phyloP scores from a whole-genome alignment of 2,329 filamentous ascomycete species.

The Endoconidiophora polonica region DNA sequence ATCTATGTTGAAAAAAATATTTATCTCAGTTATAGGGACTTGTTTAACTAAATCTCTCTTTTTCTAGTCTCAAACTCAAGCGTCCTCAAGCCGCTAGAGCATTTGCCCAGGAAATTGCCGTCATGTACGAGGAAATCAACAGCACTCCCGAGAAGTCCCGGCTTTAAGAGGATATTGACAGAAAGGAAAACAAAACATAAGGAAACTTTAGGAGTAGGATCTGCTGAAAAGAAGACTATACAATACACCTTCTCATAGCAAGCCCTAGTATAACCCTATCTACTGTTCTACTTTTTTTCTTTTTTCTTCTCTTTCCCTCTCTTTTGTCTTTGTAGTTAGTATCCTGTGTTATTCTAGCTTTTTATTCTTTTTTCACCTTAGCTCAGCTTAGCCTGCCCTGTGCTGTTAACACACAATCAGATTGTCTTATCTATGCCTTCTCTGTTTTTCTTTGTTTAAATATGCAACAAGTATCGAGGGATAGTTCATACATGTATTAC shows the following conservation, averaged over 20 bases:
- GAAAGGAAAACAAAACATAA: background rate
- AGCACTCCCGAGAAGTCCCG: conserved; percentile 4
- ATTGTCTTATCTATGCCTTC: no score
- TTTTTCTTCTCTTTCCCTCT: background rate
- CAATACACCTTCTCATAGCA: background rate
- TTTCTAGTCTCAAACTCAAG: conserved; percentile 39
- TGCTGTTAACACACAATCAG: no score
- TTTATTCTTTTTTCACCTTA: background rate
- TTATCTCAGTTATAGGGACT: background rate
- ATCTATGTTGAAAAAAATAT: background rate
- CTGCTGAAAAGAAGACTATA: background rate
- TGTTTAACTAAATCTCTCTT: background rate
- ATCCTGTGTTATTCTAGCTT: no score
- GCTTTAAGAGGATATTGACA: background rate
- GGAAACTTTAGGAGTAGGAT: background rate
- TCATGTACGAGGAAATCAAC: conserved; percentile 39
- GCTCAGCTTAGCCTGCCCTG: no score
- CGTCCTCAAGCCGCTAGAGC: conserved; percentile 37
- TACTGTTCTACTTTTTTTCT: background rate
- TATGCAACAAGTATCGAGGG: no score
- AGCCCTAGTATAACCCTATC: no score
- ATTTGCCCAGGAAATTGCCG: conserved; percentile 35
- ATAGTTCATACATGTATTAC: no score
- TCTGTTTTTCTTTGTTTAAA: no score
- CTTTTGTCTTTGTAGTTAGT: background rate